These are phyloP conservation scores for Stephanodiscus minutulus DNA, from an alignment of 108 stramenopile genomes.

Conservation along the genomic window DNA sequence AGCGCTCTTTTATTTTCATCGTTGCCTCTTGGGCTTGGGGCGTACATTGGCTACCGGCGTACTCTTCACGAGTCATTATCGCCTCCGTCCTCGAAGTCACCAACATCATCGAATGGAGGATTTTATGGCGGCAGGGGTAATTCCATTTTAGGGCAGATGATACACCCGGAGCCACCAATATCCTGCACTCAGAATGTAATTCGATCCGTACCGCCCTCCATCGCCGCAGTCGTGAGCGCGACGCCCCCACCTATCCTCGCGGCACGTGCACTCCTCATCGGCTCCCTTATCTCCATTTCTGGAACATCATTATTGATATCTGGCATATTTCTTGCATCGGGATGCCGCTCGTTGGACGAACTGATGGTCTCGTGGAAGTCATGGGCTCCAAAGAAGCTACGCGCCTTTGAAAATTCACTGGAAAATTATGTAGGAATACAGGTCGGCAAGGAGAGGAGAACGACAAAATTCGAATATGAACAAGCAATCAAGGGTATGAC, in stretches of 20 bases:
- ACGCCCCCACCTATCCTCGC: slow-evolving; percentile 35
- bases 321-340: slow-evolving; percentile 49
- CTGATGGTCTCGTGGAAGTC: slow-evolving; percentile 42
- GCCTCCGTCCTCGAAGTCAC: not conserved
- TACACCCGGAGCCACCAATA: slow-evolving; percentile 2
- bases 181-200: not conserved
- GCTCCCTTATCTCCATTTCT: slow-evolving; percentile 45
- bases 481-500: slow-evolving; percentile 66
- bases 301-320: slow-evolving; percentile 38
- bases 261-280: slow-evolving; percentile 40
- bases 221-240: slow-evolving; percentile 4
- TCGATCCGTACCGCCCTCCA: slow-evolving; percentile 1
- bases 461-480: slow-evolving; percentile 33
- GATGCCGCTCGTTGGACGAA: slow-evolving; percentile 58
- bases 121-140: slow-evolving; percentile 2
- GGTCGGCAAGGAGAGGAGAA: slow-evolving; percentile 35
- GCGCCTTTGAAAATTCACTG: slow-evolving; percentile 42
- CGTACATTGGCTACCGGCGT: slow-evolving; percentile 40
- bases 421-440: slow-evolving; percentile 44
- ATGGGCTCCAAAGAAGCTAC: slow-evolving; percentile 55
- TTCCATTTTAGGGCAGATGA: slow-evolving; percentile 13
- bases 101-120: not conserved
- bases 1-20: slow-evolving; percentile 29
- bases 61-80: slow-evolving; percentile 18
- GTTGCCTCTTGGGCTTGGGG: slow-evolving; percentile 25